Percentiles rank a stretch among this genome's conserved stretches.
Evolutionary conservation across 2,329 filamentous ascomycete genomes (phyloP).

Genomic region (Teratosphaeria destructans): DNA sequence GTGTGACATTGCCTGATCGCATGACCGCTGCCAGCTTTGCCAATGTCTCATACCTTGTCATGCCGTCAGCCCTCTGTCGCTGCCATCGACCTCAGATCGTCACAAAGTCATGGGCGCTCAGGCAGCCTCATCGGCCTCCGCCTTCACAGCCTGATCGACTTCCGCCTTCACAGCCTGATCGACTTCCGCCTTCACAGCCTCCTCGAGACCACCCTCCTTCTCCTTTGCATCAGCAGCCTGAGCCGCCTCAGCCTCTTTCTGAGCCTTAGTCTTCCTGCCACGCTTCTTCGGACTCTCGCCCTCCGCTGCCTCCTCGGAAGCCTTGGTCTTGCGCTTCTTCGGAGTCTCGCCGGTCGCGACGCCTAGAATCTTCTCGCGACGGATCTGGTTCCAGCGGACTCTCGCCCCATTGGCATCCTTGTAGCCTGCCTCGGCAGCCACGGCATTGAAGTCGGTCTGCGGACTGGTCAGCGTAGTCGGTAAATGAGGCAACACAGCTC

Average conservation of each 20-base stretch:
- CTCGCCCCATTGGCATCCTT: constrained; percentile 15
- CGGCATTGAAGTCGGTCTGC: constrained; percentile 16
- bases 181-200: not conserved
- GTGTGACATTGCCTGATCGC: not conserved
- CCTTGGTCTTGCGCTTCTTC: constrained; percentile 11
- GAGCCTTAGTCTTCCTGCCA: constrained; percentile 6
- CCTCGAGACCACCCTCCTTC: not conserved
- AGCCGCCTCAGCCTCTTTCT: constrained; percentile 1
- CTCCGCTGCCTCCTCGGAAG: not conserved
- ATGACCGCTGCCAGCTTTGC: not conserved
- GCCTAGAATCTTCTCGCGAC: constrained; percentile 14
- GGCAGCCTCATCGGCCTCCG: not conserved
- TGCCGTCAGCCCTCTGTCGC: not conserved
- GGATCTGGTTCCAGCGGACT: constrained; percentile 17
- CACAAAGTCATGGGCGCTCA: not conserved
- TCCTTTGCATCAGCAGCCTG: not conserved
- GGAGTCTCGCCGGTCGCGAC: constrained; percentile 3
- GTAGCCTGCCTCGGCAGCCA: constrained; percentile 15
- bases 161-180: not conserved
- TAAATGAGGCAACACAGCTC: not conserved
- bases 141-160: not conserved
- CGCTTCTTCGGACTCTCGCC: not conserved
- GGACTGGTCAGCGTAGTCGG: not conserved
- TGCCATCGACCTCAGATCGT: not conserved
- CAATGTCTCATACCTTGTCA: not conserved